phyloP scores from a whole-genome alignment of 495 filamentous ascomycete species.

The Hypoxylon trugodes region DNA sequence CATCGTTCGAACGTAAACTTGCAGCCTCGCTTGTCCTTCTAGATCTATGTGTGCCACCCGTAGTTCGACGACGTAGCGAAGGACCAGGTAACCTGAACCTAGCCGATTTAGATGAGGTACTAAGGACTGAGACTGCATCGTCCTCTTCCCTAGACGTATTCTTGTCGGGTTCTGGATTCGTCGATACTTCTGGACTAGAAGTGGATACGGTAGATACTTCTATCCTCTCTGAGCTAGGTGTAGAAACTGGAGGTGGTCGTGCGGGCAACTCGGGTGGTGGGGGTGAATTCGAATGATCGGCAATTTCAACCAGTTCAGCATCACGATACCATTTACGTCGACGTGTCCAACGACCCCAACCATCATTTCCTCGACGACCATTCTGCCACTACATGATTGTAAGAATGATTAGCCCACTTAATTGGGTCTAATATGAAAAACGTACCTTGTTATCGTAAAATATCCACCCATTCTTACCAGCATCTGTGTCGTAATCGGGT shows the following conservation, averaged over 20 bases:
- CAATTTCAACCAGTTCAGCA: constrained; percentile 88
- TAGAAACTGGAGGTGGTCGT: constrained; percentile 19
- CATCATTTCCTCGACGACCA: constrained; percentile 84
- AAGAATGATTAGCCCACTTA: constrained; percentile 15
- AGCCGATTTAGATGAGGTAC: constrained; percentile 42
- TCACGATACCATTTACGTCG: constrained; percentile 96
- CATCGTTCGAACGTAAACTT: constrained; percentile 47
- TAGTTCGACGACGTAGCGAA: constrained; percentile 39
- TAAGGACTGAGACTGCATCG: constrained; percentile 43
- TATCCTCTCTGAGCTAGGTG: constrained; percentile 19
- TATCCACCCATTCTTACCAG: constrained; percentile 82
- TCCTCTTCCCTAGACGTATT: constrained; percentile 35
- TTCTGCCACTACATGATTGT: constrained; percentile 78
- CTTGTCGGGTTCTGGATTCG: constrained; percentile 7
- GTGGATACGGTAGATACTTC: constrained; percentile 9
- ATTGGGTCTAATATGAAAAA: constrained; percentile 3
- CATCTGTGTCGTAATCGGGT: constrained; percentile 61
- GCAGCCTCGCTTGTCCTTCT: constrained; percentile 48
- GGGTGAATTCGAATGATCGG: constrained; percentile 46
- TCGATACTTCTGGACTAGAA: constrained; percentile 22
- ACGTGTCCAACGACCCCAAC: constrained; percentile 95
- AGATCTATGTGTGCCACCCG: constrained; percentile 40
- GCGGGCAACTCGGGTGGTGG: constrained; percentile 32
- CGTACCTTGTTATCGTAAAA: constrained; percentile 97
- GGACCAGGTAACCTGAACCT: constrained; percentile 32